Evolutionary conservation across 495 filamentous ascomycete genomes (phyloP).

Genomic region (Trypethelium eluteriae): DNA sequence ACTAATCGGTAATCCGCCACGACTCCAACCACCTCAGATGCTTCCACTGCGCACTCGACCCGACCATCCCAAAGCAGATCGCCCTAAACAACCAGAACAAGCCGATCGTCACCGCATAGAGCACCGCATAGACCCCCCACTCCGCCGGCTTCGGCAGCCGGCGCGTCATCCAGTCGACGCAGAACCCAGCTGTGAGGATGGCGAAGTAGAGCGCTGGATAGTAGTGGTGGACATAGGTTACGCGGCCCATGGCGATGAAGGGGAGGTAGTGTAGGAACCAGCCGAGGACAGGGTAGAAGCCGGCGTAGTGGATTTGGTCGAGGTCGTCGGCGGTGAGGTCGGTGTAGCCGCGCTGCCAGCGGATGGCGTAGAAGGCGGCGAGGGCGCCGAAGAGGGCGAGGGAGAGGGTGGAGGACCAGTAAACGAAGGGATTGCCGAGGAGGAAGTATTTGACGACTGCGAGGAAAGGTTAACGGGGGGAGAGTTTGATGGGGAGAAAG

Average conservation of each 20-base stretch:
- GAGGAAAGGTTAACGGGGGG: conserved; percentile 15
- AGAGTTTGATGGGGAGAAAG: conserved; percentile 8
- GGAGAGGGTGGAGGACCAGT: conserved; percentile 83
- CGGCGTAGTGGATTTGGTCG: conserved; percentile 88
- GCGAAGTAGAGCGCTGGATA: conserved; percentile 99
- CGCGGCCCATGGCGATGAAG: conserved; percentile 93
- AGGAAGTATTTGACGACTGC: conserved; percentile 88
- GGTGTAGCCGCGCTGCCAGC: conserved; percentile 91
- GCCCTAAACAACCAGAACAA: conserved; percentile 84
- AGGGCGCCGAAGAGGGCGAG: conserved; percentile 64
- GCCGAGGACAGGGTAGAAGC: conserved; percentile 81
- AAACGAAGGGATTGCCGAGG: conserved; percentile 90
- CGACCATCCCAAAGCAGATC: conserved; percentile 96
- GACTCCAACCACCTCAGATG: conserved; percentile 85
- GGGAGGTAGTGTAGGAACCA: conserved; percentile 96
- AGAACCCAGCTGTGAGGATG: conserved; percentile 81
- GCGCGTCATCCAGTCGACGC: conserved; percentile 71
- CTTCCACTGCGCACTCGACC: conserved; percentile 69
- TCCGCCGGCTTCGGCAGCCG: conserved; percentile 51
- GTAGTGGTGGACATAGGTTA: conserved; percentile 98
- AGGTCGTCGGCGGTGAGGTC: conserved; percentile 75
- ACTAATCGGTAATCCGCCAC: conserved; percentile 58
- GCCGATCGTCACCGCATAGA: conserved; percentile 66
- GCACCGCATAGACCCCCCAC: conserved; percentile 56
- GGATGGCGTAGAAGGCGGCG: conserved; percentile 75